Evolutionary conservation across 768 basidiomycete genomes (phyloP).

Genomic region (Butyriboletus loyo): DNA sequence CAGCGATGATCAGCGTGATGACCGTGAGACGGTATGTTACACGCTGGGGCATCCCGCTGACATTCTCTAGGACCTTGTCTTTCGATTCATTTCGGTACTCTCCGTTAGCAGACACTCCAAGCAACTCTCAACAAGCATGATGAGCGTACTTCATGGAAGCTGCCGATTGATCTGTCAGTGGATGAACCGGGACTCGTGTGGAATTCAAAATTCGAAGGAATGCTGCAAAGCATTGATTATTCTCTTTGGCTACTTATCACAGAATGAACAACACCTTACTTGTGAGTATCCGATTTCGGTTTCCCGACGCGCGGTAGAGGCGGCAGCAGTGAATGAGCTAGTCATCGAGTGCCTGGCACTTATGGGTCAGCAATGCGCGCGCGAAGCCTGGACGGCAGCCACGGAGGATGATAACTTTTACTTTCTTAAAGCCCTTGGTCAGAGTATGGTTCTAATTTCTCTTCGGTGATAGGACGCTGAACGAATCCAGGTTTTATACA

Average conservation of each 20-base stretch:
- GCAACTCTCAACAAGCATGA: slow-evolving; percentile 17
- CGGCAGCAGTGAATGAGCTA: slow-evolving; percentile 14
- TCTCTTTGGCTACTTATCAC: slow-evolving; percentile 24
- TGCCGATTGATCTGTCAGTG: slow-evolving; percentile 23
- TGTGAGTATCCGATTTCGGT: slow-evolving; percentile 11
- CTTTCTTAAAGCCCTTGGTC: slow-evolving; percentile 15
- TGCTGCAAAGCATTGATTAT: slow-evolving; percentile 29
- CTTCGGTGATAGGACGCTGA: slow-evolving; percentile 2
- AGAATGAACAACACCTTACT: slow-evolving; percentile 15
- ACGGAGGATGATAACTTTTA: slow-evolving; percentile 5
- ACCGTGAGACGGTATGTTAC: slow-evolving; percentile 17
- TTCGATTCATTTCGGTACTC: slow-evolving; percentile 23
- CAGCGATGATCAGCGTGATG: slow-evolving; percentile 25
- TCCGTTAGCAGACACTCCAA: slow-evolving; percentile 9
- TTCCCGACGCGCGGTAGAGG: neutral
- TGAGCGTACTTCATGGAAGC: slow-evolving; percentile 15
- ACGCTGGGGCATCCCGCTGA: slow-evolving; percentile 1
- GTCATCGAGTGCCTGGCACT: slow-evolving; percentile 20
- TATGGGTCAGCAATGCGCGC: slow-evolving; percentile 8
- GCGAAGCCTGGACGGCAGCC: slow-evolving; percentile 24
- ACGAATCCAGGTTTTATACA: slow-evolving; percentile 10
- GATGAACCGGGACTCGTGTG: slow-evolving; percentile 20
- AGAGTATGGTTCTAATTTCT: slow-evolving; percentile 15
- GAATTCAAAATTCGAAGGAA: slow-evolving; percentile 27
- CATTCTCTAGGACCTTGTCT: slow-evolving; percentile 15